Conservation (phyloP, 2,329 filamentous ascomycete species). For the Monilinia polystroma region DNA sequence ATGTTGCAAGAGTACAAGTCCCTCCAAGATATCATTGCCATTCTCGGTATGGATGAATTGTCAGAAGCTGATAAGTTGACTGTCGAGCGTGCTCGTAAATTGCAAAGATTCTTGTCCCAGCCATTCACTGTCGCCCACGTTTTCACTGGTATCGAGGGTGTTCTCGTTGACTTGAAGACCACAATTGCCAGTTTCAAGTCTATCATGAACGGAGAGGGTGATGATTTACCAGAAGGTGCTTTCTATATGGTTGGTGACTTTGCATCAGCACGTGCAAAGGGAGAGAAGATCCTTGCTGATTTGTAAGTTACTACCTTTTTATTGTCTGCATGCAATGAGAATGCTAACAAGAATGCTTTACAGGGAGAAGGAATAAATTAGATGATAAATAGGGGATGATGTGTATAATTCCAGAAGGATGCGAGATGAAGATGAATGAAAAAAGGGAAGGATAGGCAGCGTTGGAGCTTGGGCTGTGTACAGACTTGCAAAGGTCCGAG, state of each 20-base stretch:
- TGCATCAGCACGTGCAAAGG: constrained; percentile 89
- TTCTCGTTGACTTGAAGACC: constrained; percentile 97
- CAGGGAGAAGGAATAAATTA: constrained; percentile 28
- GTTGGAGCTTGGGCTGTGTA: constrained; percentile 31
- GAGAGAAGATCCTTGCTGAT: constrained; percentile 99
- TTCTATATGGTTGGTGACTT: constrained; percentile 77
- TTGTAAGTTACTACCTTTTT: constrained; percentile 45
- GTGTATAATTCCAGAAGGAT: constrained; percentile 33
- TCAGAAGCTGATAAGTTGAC: constrained; percentile 99
- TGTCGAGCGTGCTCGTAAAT: constrained; percentile 99
- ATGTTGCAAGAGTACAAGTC: constrained; percentile 99
- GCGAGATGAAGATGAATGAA: constrained; percentile 29
- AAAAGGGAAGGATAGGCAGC: constrained; percentile 24
- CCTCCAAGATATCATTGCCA: constrained; percentile 99
- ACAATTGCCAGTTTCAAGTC: constrained; percentile 97
- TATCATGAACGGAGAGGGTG: constrained; percentile 79
- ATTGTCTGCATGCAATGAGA: neutral
- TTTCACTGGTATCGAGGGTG: constrained; percentile 74
- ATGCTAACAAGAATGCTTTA: neutral
- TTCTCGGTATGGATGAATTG: constrained; percentile 97
- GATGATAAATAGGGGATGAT: constrained; percentile 25
- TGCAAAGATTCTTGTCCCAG: constrained; percentile 99
- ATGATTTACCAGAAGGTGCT: constrained; percentile 84
- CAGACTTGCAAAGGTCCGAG: constrained; percentile 30
- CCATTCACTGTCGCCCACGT: constrained; percentile 88